Conservation (phyloP, 2,329 filamentous ascomycete species). For the Coccinonectria pachysandricola region DNA sequence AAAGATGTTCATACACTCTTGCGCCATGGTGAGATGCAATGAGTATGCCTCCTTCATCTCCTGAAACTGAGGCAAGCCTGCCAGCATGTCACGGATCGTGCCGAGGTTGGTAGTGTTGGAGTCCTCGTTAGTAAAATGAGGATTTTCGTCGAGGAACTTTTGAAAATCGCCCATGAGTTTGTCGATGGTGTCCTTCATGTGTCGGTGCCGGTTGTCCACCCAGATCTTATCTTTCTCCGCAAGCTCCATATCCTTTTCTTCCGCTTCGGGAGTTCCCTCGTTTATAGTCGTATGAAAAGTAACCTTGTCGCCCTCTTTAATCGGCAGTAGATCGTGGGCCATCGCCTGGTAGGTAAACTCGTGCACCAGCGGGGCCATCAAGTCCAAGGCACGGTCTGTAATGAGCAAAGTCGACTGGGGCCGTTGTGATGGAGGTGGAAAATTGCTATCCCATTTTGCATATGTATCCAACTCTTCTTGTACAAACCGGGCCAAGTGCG, state of each 20-base stretch:
- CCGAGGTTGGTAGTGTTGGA: slow-evolving; percentile 68
- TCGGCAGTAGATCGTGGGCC: slow-evolving; percentile 84
- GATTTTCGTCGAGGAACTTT: slow-evolving; percentile 82
- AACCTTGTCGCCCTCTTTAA: slow-evolving; percentile 81
- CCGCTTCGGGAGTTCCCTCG: slow-evolving; percentile 56
- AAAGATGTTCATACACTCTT: slow-evolving; percentile 94
- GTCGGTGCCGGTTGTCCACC: slow-evolving; percentile 85
- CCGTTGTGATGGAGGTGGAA: slow-evolving; percentile 67
- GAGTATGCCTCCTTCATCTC: slow-evolving; percentile 94
- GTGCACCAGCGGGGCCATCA: slow-evolving; percentile 78
- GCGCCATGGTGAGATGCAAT: slow-evolving; percentile 89
- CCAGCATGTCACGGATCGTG: slow-evolving; percentile 94
- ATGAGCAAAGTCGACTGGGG: slow-evolving; percentile 78
- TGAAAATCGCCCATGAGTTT: slow-evolving; percentile 89
- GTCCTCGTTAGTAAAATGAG: slow-evolving; percentile 73
- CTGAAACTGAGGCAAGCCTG: slow-evolving; percentile 85
- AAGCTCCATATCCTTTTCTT: slow-evolving; percentile 87
- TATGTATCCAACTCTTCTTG: slow-evolving; percentile 88
- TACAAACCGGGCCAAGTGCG: slow-evolving; percentile 80
- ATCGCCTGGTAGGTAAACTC: slow-evolving; percentile 99
- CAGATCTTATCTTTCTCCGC: slow-evolving; percentile 86
- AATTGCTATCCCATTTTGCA: slow-evolving; percentile 71
- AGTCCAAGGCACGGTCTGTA: slow-evolving; percentile 86
- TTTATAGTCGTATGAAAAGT: slow-evolving; percentile 76
- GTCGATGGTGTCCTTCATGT: slow-evolving; percentile 97